Evolutionary conservation across 2,329 filamentous ascomycete species (phyloP).

Genomic region (Cryphonectria nitschkei): DNA sequence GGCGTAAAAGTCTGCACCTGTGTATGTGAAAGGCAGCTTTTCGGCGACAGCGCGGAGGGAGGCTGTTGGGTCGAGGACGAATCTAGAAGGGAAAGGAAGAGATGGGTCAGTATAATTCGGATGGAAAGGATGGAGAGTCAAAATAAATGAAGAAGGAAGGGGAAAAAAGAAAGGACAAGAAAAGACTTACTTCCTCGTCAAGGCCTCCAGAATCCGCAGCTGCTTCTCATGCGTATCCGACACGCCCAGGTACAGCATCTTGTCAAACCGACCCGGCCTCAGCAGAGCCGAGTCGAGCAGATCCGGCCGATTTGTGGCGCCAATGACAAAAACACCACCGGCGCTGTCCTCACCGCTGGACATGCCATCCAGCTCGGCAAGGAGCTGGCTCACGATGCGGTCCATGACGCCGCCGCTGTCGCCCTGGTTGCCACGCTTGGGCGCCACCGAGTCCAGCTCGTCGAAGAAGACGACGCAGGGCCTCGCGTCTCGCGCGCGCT

Average conservation of each 20-base stretch:
- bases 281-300: constrained; percentile 87
- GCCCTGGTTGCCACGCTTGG: constrained; percentile 95
- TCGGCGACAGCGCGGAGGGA: constrained; percentile 76
- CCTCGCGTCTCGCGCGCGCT: constrained; percentile 80
- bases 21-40: constrained; percentile 90
- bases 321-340: constrained; percentile 93
- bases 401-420: constrained; percentile 99
- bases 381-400: constrained; percentile 89
- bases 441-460: constrained; percentile 89
- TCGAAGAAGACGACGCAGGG: constrained; percentile 95
- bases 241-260: constrained; percentile 96
- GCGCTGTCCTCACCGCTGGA: constrained; percentile 82
- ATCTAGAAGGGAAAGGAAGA: constrained; percentile 55
- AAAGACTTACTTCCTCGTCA: constrained; percentile 82
- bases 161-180: constrained; percentile 6
- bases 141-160: not conserved
- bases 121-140: not conserved
- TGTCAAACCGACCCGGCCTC: constrained; percentile 91
- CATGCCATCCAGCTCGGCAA: constrained; percentile 97
- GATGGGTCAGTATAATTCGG: not conserved
- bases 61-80: constrained; percentile 78
- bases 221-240: constrained; percentile 98
- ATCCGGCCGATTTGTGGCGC: constrained; percentile 93
- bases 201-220: constrained; percentile 86
- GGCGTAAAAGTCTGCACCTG: constrained; percentile 95